A percentile compares a stretch with the other conserved stretches of the same genome.
Evolutionary conservation across 176 grass and related monocot species (phyloP).

Genomic region (Miscanthus lutarioriparius): DNA sequence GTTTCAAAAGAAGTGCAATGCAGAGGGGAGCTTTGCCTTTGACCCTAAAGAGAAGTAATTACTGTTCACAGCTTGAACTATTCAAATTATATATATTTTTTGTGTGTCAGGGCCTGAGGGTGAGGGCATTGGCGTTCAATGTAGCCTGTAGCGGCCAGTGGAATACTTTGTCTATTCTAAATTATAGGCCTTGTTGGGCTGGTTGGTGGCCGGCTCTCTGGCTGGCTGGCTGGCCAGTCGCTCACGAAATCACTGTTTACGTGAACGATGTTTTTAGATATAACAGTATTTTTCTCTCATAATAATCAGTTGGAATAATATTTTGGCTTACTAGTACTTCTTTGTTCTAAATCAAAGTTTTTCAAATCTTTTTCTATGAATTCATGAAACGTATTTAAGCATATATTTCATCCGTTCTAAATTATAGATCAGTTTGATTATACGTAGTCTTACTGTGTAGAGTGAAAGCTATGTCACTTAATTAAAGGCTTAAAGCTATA

Average conservation of each 20-base stretch:
- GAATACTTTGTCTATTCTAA: background rate
- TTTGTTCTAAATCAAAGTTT: background rate
- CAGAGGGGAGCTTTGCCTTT: slow-evolving; percentile 27
- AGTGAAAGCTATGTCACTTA: background rate
- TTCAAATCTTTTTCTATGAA: too few species aligned
- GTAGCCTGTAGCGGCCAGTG: background rate
- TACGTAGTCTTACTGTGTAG: background rate
- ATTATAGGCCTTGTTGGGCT: too few species aligned
- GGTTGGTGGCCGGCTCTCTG: too few species aligned
- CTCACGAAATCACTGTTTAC: too few species aligned
- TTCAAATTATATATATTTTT: background rate
- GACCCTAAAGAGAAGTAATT: background rate
- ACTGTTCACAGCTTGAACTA: background rate
- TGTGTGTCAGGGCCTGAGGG: background rate
- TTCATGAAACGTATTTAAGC: too few species aligned
- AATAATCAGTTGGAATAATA: too few species aligned
- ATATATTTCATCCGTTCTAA: background rate
- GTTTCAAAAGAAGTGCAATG: slow-evolving; percentile 19
- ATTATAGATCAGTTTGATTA: background rate
- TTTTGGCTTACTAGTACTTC: too few species aligned
- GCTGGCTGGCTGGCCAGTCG: too few species aligned
- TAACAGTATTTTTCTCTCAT: too few species aligned
- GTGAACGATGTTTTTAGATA: too few species aligned
- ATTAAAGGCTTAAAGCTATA: background rate
- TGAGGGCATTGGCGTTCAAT: background rate